These are phyloP conservation scores for Dactylellina drechsleri DNA, from an alignment of 2,329 filamentous ascomycete species.

Conservation along the genomic window DNA sequence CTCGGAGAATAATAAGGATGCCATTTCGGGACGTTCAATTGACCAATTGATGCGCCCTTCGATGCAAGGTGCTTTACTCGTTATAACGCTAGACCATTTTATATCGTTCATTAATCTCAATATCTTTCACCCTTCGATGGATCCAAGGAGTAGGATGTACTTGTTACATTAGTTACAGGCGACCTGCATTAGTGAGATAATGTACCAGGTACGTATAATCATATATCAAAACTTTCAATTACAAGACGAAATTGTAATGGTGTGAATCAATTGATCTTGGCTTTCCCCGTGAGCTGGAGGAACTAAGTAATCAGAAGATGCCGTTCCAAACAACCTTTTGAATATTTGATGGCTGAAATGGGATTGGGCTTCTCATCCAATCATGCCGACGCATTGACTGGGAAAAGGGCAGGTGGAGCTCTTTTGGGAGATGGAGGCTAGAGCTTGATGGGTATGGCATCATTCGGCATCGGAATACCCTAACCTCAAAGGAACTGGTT, in stretches of 20 bases:
- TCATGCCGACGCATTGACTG: conserved; percentile 7
- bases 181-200: conserved; percentile 24
- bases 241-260: too few species aligned
- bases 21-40: conserved; percentile 28
- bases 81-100: neutral
- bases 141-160: neutral
- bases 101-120: neutral
- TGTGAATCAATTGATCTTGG: conserved; percentile 5
- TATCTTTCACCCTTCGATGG: neutral
- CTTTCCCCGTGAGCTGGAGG: conserved; percentile 33
- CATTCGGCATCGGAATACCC: conserved; percentile 37
- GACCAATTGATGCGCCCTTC: conserved; percentile 5
- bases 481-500: neutral
- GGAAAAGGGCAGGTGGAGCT: conserved; percentile 7
- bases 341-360: conserved; percentile 5
- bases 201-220: conserved; percentile 27
- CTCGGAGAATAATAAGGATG: conserved; percentile 17
- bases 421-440: neutral
- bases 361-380: conserved; percentile 28
- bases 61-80: conserved; percentile 31
- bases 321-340: conserved; percentile 1
- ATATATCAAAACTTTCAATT: neutral
- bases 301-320: neutral
- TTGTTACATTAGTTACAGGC: conserved; percentile 39
- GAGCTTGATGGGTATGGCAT: conserved; percentile 31